Evolutionary conservation across 1,284 basidiomycete genomes (phyloP).

Genomic region (Puccinia triticina): DNA sequence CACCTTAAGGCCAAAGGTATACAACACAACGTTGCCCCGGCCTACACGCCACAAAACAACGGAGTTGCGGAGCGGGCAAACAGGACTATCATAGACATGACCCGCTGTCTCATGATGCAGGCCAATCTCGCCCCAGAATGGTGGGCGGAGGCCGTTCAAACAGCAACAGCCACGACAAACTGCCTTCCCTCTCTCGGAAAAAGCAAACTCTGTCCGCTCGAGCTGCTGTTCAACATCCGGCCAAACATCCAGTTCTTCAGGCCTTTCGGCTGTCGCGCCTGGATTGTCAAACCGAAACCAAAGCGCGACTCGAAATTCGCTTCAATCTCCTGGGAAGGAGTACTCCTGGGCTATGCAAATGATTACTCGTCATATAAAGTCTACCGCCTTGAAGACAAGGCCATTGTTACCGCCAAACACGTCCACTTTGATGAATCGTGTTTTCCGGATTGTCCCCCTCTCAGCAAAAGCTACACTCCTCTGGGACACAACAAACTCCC

Average conservation of each 20-base stretch:
- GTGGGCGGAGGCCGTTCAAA: background rate
- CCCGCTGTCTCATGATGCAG: background rate
- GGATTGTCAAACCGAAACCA: background rate
- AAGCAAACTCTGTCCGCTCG: background rate
- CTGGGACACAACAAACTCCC: no score
- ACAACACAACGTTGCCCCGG: background rate
- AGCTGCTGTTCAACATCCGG: background rate
- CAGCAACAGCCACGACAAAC: background rate
- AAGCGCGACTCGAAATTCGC: background rate
- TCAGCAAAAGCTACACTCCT: no score
- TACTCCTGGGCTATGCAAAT: background rate
- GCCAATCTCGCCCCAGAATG: no score
- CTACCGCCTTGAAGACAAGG: background rate
- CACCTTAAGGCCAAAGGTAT: background rate
- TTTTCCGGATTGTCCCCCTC: background rate
- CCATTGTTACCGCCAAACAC: background rate
- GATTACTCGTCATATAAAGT: background rate
- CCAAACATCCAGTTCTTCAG: background rate
- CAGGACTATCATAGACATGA: background rate
- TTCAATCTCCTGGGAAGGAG: background rate
- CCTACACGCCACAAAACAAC: background rate
- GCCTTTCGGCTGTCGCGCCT: background rate
- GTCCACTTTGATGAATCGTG: background rate
- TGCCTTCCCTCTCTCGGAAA: background rate
- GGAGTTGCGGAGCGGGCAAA: background rate